Evolutionary conservation across 2,329 filamentous ascomycete genomes (phyloP).

Genomic region (Cercospora nicotianae): DNA sequence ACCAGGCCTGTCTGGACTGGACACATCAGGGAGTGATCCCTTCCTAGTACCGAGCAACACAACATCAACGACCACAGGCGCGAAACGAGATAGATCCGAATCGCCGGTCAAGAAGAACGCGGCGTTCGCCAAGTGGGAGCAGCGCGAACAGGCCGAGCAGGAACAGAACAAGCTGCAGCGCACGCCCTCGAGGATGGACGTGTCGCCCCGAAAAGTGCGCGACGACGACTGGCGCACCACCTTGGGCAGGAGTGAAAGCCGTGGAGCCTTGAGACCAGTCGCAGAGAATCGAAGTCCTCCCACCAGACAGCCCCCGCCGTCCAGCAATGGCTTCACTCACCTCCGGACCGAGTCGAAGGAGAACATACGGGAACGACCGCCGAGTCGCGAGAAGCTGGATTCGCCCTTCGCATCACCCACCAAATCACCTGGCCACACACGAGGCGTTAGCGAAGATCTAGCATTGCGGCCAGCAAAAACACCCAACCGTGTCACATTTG

Average conservation of each 20-base stretch:
- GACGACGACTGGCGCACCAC: slow-evolving; percentile 38
- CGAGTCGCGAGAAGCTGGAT: slow-evolving; percentile 22
- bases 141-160: slow-evolving; percentile 32
- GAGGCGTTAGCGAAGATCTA: slow-evolving; percentile 30
- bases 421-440: slow-evolving; percentile 29
- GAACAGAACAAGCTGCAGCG: slow-evolving; percentile 22
- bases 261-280: slow-evolving; percentile 34
- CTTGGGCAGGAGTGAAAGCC: slow-evolving; percentile 35
- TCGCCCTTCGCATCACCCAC: slow-evolving; percentile 26
- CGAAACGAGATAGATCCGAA: slow-evolving; percentile 38
- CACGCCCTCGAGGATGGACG: slow-evolving; percentile 33
- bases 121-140: slow-evolving; percentile 38
- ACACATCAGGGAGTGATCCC: slow-evolving; percentile 32
- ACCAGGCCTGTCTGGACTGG: slow-evolving; percentile 31
- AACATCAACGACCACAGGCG: slow-evolving; percentile 20
- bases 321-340: slow-evolving; percentile 21
- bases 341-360: slow-evolving; percentile 33
- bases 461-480: slow-evolving; percentile 26
- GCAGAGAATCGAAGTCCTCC: slow-evolving; percentile 34
- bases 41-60: slow-evolving; percentile 31
- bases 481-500: slow-evolving; percentile 11
- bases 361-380: slow-evolving; percentile 28
- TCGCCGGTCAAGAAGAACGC: slow-evolving; percentile 41
- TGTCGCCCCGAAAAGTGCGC: slow-evolving; percentile 34
- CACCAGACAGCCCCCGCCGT: slow-evolving; percentile 5